A percentile compares a stretch with the other conserved stretches of the same genome.
phyloP scores from a whole-genome alignment of 2,329 filamentous ascomycete genomes.

The Canariomyces notabilis region DNA sequence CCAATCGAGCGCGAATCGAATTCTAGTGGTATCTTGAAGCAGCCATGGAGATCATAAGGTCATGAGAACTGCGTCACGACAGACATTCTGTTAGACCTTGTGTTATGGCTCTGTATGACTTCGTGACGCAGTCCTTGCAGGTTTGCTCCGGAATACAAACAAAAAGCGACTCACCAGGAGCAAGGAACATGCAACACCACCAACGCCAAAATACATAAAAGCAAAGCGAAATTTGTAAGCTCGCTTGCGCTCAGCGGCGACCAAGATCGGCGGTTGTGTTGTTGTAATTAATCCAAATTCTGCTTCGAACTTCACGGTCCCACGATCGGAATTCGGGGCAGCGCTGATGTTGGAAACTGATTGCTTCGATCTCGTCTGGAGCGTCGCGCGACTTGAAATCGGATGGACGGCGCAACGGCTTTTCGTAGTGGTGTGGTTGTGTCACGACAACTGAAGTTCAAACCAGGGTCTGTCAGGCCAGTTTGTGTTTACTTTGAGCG shows the following conservation, averaged over 20 bases:
- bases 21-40: slow-evolving; percentile 34
- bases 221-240: slow-evolving; percentile 8
- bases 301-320: slow-evolving; percentile 10
- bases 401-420: slow-evolving; percentile 12
- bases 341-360: slow-evolving; percentile 2
- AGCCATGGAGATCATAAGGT: slow-evolving; percentile 33
- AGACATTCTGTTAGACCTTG: not conserved
- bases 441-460: slow-evolving; percentile 16
- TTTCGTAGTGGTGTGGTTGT: slow-evolving; percentile 20
- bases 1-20: slow-evolving; percentile 20
- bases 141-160: not conserved
- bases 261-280: not conserved
- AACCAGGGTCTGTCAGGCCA: slow-evolving; percentile 17
- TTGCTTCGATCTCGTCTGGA: not conserved
- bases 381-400: not conserved
- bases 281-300: not conserved
- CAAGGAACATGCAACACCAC: slow-evolving; percentile 12
- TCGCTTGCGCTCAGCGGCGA: slow-evolving; percentile 5
- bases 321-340: slow-evolving; percentile 5
- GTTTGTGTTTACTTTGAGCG: slow-evolving; percentile 27
- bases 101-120: not conserved
- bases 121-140: not conserved
- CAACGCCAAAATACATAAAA: slow-evolving; percentile 19
- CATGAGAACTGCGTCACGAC: slow-evolving; percentile 21
- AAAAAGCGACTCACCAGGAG: slow-evolving; percentile 5